Evolutionary conservation across 805 yeast genomes (phyloP).

Genomic region (Yamadazyma phyllophila): DNA sequence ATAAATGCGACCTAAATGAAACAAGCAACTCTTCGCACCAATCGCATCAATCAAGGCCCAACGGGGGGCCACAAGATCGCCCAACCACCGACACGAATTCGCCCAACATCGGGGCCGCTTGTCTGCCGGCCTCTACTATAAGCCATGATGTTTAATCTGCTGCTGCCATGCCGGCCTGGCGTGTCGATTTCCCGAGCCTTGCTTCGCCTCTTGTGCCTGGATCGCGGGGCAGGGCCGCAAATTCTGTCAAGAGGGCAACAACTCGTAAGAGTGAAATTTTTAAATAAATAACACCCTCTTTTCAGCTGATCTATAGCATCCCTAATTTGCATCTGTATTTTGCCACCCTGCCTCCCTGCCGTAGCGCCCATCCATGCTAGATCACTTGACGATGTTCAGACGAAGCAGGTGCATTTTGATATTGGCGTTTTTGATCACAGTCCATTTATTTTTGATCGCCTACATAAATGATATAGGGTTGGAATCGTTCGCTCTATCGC

Average conservation of each 20-base stretch:
- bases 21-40: not conserved
- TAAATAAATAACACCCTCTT: not conserved
- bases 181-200: not conserved
- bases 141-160: too few relatives aligned
- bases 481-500: not conserved
- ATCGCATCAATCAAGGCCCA: too few relatives aligned
- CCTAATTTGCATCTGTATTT: too few relatives aligned
- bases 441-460: slow-evolving; percentile 16
- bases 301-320: not conserved
- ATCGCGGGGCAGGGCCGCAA: slow-evolving; percentile 2
- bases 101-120: too few relatives aligned
- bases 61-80: too few relatives aligned
- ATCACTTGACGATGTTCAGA: slow-evolving; percentile 9
- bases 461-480: slow-evolving; percentile 9
- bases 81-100: too few relatives aligned
- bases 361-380: too few relatives aligned
- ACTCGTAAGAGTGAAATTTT: not conserved
- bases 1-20: not conserved
- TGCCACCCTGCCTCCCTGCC: too few relatives aligned
- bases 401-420: slow-evolving; percentile 17
- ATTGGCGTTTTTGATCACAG: slow-evolving; percentile 13
- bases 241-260: slow-evolving; percentile 1
- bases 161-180: too few relatives aligned
- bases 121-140: not conserved
- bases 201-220: slow-evolving; percentile 2